Base-by-base conservation (phyloP, 768 basidiomycete species). In the Sporobolomyces roseus region DNA sequence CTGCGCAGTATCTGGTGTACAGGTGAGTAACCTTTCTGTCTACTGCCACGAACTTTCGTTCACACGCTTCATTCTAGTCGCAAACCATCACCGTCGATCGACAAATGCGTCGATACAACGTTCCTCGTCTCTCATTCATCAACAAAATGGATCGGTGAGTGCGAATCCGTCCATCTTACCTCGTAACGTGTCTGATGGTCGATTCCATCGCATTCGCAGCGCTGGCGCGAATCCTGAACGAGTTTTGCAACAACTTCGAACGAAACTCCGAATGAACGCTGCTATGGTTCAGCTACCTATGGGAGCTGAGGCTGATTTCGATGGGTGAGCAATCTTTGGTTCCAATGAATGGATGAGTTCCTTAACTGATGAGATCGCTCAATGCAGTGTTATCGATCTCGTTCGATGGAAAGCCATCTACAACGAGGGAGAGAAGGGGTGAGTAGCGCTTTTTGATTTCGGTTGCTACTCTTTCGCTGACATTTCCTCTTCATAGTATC, bases 11-110 rank as follows among this genome's bases (percentile, higher is more conserved):
- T 88, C 92, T 61, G 96, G 96, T 71, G 96, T 99, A 21, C 91
- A 93, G 82, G 89, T 88, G 66, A 29, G 82, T 70, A n/a, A n/a
- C 74, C 38, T 41, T 17, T 17, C 38, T 17, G 38, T 41, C 10
- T 41, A 17, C 38, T 41, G 17, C 17, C 38, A 9, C n/a, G n/a
- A n/a, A n/a, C n/a, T n/a, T n/a, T n/a, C n/a, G n/a, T n/a, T n/a
- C n/a, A n/a, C n/a, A 41, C 6, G 13, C 36, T 13, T 29, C 33
- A 16, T 23, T 3, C 50, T 80, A 93, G 87, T 91, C 89, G 80
- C 96, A 99, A 85, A 99, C 96, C 3, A 98, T 92, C 27, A 99
- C 96, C 17, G 96, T 99, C 43, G 96, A 99, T 80, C 84, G 96
- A 67, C 96, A 99, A 83, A 99, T 99, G 96, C 84, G 90, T 69